phyloP scores from a whole-genome alignment of 352 stramenopile species.

The Thraustochytrium striatum region DNA sequence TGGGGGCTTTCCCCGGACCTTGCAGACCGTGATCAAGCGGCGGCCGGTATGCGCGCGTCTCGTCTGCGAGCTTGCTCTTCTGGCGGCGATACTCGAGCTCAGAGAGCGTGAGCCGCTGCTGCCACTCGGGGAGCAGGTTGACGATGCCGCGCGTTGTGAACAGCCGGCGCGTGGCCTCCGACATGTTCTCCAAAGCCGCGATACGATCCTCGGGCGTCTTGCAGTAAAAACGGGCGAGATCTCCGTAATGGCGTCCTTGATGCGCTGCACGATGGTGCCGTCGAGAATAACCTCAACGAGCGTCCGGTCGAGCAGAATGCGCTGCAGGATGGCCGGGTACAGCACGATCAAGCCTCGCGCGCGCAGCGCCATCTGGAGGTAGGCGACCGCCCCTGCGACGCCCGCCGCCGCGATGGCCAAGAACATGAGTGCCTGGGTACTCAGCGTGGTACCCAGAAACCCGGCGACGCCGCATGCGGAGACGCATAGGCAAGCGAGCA shows the following conservation, averaged over 20 bases:
- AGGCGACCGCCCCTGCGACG: background rate
- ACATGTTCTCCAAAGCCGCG: slow-evolving; percentile 33
- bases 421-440: slow-evolving; percentile 1
- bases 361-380: background rate
- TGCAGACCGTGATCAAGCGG: background rate
- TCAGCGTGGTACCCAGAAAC: slow-evolving; percentile 16
- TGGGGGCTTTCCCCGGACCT: background rate
- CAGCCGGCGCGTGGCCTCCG: slow-evolving; percentile 14
- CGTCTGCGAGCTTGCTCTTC: background rate
- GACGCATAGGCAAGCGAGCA: background rate
- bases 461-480: slow-evolving; percentile 1
- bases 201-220: slow-evolving; percentile 27
- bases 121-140: slow-evolving; percentile 21
- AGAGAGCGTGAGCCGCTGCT: slow-evolving; percentile 32
- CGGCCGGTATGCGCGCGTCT: background rate
- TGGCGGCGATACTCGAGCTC: background rate
- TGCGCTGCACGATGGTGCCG: slow-evolving; percentile 25
- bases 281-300: slow-evolving; percentile 43
- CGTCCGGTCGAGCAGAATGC: slow-evolving; percentile 36
- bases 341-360: slow-evolving; percentile 10
- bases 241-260: slow-evolving; percentile 19
- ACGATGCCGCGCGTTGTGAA: slow-evolving; percentile 30
- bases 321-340: slow-evolving; percentile 16
- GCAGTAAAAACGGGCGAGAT: slow-evolving; percentile 40
- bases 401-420: background rate